Evolutionary conservation across 192 early-diverging fungal species (phyloP), one percentile per base, ranked within the genome.

Genomic region (Entrophospora sp.): DNA sequence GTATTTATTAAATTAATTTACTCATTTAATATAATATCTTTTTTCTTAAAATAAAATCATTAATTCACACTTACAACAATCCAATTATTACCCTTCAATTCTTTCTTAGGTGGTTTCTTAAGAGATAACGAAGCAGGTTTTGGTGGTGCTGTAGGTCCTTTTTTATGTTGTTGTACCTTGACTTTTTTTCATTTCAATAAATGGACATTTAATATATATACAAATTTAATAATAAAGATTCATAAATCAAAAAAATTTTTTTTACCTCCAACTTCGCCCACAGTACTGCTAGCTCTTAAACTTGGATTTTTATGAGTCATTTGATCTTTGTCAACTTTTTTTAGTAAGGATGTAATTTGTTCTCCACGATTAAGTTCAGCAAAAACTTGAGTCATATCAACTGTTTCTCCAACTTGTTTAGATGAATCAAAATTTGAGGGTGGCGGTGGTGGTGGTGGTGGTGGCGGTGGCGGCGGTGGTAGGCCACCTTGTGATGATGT

Each of bases 261-360:
- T 40, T 20, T 53, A 64, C 61, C 69, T 44, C 58, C 20, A 14
- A 55, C 34, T 40, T 69, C 46, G 14, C 72, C 71, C n/a, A 92
- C 90, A 22, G 81, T 70, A 32, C 81, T 75, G 36, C 76, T 72
- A 5, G 81, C 83, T 32, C 96, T 86, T 20, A 98, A 73, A 14
- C 81, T 79, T 1, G 96, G 96, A 84, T 98, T 98, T 77, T 98
- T 98, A 81, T 98, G 96, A 13, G 93, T 98, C 96, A 96, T 98
- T 74, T 98, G 87, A 64, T 81, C 84, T 75, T 87, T 90, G 63
- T 95, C 93, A 1, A 99, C 96, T 74, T 96, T 95, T 52, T 90
- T 87, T 69, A 99, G 77, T n/a, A 88, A 89, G 32, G 85, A 53
- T 2, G 91, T 89, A 60, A 90, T 76, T 6, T 58, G 75, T 45